A percentile compares a stretch with the other conserved stretches of the same genome.
These are phyloP conservation scores for Betula pendula DNA, from an alignment of 306 rosid genomes.

Conservation along the genomic window DNA sequence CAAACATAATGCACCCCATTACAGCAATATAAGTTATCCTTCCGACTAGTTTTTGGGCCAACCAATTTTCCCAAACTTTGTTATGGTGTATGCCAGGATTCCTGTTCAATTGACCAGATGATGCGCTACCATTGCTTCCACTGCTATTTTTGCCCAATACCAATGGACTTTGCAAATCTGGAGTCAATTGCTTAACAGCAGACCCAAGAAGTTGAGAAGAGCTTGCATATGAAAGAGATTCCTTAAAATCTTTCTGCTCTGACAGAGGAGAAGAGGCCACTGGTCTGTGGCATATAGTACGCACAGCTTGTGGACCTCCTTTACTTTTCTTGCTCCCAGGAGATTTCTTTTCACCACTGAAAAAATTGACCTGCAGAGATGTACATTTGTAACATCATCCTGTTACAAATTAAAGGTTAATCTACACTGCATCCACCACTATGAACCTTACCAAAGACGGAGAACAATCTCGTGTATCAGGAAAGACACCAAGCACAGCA, in stretches of 20 bases:
- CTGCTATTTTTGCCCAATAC: constrained; percentile 54
- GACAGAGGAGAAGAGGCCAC: constrained; percentile 53
- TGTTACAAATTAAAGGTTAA: constrained; percentile 26
- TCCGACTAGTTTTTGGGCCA: constrained; percentile 41
- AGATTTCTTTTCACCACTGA: constrained; percentile 59
- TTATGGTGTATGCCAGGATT: constrained; percentile 52
- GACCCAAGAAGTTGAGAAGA: constrained; percentile 68
- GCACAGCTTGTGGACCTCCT: constrained; percentile 42
- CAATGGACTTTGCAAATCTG: constrained; percentile 67
- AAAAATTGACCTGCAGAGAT: constrained; percentile 75
- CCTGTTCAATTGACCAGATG: constrained; percentile 77
- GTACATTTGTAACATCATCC: constrained; percentile 23
- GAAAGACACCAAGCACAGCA: constrained; percentile 67
- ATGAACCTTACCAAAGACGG: constrained; percentile 77
- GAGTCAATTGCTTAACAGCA: constrained; percentile 82
- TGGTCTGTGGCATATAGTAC: constrained; percentile 65
- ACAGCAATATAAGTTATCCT: constrained; percentile 49
- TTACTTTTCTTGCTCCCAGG: constrained; percentile 56
- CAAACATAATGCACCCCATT: constrained; percentile 74
- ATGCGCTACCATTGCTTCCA: constrained; percentile 37
- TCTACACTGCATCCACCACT: constrained; percentile 20
- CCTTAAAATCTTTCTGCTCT: constrained; percentile 62
- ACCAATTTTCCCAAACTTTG: constrained; percentile 59
- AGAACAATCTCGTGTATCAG: constrained; percentile 74
- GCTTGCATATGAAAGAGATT: constrained; percentile 54